These are phyloP conservation scores for Saccharum spontaneum DNA, from an alignment of 176 grass and related monocot genomes.

Conservation along the genomic window DNA sequence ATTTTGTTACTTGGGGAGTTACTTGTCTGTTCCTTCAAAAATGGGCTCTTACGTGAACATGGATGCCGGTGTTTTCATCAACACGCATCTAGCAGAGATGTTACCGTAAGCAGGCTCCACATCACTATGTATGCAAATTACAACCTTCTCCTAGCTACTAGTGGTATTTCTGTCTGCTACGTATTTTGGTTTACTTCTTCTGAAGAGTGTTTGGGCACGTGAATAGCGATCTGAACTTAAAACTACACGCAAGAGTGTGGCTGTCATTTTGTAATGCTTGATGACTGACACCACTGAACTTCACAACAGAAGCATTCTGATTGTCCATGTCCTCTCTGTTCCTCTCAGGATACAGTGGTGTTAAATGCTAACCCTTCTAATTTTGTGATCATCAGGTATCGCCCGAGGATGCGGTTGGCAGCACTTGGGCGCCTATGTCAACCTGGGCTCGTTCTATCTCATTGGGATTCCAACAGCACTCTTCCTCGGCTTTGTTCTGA, in stretches of 20 bases:
- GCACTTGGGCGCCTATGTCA: constrained; percentile 85
- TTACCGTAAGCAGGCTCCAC: constrained; percentile 47
- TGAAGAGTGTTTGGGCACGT: background rate
- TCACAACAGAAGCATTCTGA: background rate
- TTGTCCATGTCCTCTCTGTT: constrained; percentile 1
- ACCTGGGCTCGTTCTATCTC: constrained; percentile 80
- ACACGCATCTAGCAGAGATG: constrained; percentile 51
- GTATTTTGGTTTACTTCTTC: background rate
- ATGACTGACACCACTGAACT: background rate
- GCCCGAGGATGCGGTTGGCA: constrained; percentile 91
- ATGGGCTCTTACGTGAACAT: constrained; percentile 58
- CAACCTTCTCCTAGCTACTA: constrained; percentile 34
- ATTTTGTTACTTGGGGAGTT: constrained; percentile 39
- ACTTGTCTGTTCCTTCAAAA: constrained; percentile 40
- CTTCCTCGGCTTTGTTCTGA: constrained; percentile 61
- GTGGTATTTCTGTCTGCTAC: constrained; percentile 31
- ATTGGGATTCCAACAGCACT: constrained; percentile 68
- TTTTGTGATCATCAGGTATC: constrained; percentile 46
- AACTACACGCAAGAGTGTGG: background rate
- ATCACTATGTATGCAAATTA: constrained; percentile 49
- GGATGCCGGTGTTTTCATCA: constrained; percentile 56
- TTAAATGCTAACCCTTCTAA: background rate
- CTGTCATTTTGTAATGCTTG: constrained; percentile 14
- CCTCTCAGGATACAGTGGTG: background rate
- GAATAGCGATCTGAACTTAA: background rate